phyloP scores from a whole-genome alignment of 805 yeast species.

The Saturnispora ahearnii region DNA sequence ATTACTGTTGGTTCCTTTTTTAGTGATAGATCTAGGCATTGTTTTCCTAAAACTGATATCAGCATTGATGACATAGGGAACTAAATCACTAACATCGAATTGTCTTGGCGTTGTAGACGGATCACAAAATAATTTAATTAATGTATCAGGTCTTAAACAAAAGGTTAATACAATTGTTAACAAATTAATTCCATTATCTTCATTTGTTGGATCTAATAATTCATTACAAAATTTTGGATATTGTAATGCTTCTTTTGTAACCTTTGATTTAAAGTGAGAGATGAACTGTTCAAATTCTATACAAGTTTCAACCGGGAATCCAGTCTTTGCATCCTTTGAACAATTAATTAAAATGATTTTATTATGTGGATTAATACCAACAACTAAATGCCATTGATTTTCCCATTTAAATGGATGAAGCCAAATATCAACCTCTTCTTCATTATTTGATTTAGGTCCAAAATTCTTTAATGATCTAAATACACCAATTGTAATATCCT shows the following conservation, averaged over 20 bases:
- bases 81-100: conserved; percentile 24
- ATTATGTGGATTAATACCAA: conserved; percentile 20
- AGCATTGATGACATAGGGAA: conserved; percentile 17
- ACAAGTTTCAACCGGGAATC: conserved; percentile 21
- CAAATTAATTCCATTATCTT: conserved; percentile 24
- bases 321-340: conserved; percentile 9
- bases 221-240: conserved; percentile 19
- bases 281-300: conserved; percentile 24
- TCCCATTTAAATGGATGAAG: conserved; percentile 27
- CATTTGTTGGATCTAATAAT: conserved; percentile 20
- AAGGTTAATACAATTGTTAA: conserved; percentile 23
- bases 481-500: conserved; percentile 8
- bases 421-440: conserved; percentile 14
- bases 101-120: conserved; percentile 17
- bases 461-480: conserved; percentile 17
- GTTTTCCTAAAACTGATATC: conserved; percentile 13
- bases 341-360: conserved; percentile 25
- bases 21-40: background rate
- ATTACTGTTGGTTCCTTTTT: background rate
- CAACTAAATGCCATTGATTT: conserved; percentile 28
- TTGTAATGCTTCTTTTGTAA: conserved; percentile 22
- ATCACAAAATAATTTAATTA: conserved; percentile 18
- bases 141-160: conserved; percentile 18
- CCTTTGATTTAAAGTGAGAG: conserved; percentile 20
- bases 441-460: conserved; percentile 21